Conservation (phyloP, 345 rosid species). For the Nephelium lappaceum region DNA sequence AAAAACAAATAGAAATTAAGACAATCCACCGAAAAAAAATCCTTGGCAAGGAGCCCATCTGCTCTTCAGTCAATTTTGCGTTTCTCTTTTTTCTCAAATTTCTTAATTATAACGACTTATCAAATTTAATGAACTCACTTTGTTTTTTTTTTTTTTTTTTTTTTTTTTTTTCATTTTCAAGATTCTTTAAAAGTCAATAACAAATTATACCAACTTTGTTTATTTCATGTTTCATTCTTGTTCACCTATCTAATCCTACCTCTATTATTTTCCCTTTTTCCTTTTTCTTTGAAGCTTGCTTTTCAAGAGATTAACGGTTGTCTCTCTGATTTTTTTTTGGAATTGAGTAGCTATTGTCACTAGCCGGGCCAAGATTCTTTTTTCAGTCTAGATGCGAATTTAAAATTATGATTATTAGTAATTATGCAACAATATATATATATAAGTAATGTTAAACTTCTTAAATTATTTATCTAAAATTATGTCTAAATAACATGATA, state of each 20-base stretch:
- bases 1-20: neutral
- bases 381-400: too few species aligned
- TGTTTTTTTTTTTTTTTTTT: neutral
- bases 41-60: slow-evolving; percentile 21
- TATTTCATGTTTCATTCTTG: slow-evolving; percentile 35
- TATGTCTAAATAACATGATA: too few species aligned
- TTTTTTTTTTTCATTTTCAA: neutral
- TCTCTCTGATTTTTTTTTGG: neutral
- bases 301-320: slow-evolving; percentile 30
- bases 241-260: slow-evolving; percentile 45
- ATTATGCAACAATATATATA: too few species aligned
- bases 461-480: too few species aligned
- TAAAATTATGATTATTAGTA: too few species aligned
- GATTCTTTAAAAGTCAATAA: slow-evolving; percentile 43
- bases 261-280: neutral
- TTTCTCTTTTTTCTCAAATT: slow-evolving; percentile 9
- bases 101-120: neutral
- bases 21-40: slow-evolving; percentile 3
- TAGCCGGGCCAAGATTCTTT: too few species aligned
- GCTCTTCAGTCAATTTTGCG: too few species aligned
- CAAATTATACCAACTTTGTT: slow-evolving; percentile 50
- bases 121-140: neutral
- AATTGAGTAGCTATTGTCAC: neutral
- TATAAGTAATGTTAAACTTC: too few species aligned
- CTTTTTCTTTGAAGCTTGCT: slow-evolving; percentile 18